Conservation (phyloP, 345 rosid genomes). For the Durio zibethinus region DNA sequence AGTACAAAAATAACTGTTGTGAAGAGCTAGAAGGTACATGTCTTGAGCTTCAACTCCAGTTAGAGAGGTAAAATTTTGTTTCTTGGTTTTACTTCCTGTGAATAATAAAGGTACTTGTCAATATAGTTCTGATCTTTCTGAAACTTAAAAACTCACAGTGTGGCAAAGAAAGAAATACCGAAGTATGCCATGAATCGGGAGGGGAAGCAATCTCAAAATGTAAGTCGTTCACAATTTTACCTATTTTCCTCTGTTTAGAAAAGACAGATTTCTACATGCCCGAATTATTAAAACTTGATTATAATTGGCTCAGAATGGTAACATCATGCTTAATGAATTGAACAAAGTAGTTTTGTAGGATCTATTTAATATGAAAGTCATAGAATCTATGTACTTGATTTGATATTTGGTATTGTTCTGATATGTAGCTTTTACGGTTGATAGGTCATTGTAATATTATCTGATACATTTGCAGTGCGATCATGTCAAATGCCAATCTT, state of each 20-base stretch:
- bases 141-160: conserved; percentile 45
- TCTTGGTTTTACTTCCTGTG: neutral
- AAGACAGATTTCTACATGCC: neutral
- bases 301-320: no score
- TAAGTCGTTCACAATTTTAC: conserved; percentile 32
- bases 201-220: conserved; percentile 43
- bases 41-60: conserved; percentile 87
- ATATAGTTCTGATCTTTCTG: conserved; percentile 12
- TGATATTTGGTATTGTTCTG: no score
- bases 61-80: conserved; percentile 56
- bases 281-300: neutral
- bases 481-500: no score
- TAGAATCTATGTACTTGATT: no score
- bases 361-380: no score
- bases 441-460: no score
- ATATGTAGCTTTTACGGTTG: no score
- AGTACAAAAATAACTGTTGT: conserved; percentile 72
- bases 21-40: conserved; percentile 87
- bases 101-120: neutral
- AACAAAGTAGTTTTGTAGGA: no score
- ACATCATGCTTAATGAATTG: no score
- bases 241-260: neutral
- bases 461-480: no score
- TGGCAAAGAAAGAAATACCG: conserved; percentile 45
- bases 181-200: conserved; percentile 32